These are phyloP conservation scores for Tephrocybe sp. DNA, from an alignment of 768 basidiomycete genomes.

Conservation along the genomic window DNA sequence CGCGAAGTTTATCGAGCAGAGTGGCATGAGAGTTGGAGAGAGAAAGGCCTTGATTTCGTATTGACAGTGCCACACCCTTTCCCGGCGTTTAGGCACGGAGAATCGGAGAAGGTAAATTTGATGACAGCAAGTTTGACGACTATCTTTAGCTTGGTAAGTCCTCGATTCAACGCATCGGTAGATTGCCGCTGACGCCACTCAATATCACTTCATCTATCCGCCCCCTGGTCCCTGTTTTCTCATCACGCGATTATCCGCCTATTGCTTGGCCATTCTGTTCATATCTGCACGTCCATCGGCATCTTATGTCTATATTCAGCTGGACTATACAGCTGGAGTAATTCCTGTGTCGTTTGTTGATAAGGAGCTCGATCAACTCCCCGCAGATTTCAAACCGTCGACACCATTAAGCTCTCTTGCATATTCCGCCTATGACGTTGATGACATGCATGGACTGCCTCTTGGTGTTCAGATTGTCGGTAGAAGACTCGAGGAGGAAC, in stretches of 20 bases:
- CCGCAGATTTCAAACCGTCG: constrained; percentile 30
- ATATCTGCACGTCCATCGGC: too few relatives aligned
- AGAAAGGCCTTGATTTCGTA: constrained; percentile 58
- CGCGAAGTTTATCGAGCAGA: constrained; percentile 41
- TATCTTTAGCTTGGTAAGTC: constrained; percentile 60
- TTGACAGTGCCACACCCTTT: constrained; percentile 60
- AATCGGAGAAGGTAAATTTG: constrained; percentile 49
- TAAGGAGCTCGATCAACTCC: constrained; percentile 32
- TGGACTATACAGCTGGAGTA: constrained; percentile 58
- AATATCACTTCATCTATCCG: background rate
- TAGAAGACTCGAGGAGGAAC: constrained; percentile 66
- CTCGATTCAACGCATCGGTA: constrained; percentile 1
- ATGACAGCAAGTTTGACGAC: constrained; percentile 63
- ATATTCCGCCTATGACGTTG: constrained; percentile 52
- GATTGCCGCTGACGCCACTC: constrained; percentile 11
- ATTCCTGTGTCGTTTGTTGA: constrained; percentile 58
- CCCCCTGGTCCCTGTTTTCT: background rate
- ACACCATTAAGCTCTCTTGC: constrained; percentile 16
- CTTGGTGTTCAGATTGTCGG: constrained; percentile 67
- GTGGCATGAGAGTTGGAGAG: constrained; percentile 46
- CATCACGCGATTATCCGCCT: constrained; percentile 1
- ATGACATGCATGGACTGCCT: constrained; percentile 66
- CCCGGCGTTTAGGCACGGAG: constrained; percentile 55
- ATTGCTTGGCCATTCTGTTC: too few relatives aligned
- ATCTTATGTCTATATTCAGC: constrained; percentile 22